phyloP scores from a whole-genome alignment of 441 rosid species.

The Populus hybrid region DNA sequence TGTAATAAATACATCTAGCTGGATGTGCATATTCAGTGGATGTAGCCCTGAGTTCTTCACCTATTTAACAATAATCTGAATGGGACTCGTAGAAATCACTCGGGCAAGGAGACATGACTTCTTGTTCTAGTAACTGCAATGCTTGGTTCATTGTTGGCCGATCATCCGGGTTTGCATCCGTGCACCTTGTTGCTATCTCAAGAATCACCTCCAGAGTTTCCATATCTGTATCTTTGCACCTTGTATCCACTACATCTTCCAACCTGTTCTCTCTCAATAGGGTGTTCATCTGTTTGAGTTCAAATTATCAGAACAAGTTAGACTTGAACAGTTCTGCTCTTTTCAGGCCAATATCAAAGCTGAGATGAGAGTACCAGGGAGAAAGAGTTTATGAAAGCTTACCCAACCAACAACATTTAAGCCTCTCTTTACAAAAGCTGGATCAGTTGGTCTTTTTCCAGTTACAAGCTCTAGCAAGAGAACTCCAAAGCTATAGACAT shows the following conservation, averaged over 20 bases:
- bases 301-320: not conserved
- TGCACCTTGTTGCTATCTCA: constrained; percentile 79
- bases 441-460: constrained; percentile 90
- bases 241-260: constrained; percentile 70
- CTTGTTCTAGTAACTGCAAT: constrained; percentile 84
- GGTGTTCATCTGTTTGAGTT: constrained; percentile 67
- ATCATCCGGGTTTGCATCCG: constrained; percentile 71
- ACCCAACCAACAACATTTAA: constrained; percentile 98
- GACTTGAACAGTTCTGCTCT: not conserved
- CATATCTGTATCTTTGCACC: constrained; percentile 53
- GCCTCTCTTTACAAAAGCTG: constrained; percentile 68
- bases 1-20: constrained; percentile 15
- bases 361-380: not conserved
- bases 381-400: constrained; percentile 18
- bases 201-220: constrained; percentile 79
- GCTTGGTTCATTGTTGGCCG: constrained; percentile 88
- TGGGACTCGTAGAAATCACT: constrained; percentile 84
- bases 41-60: not conserved
- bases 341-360: not conserved
- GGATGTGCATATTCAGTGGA: constrained; percentile 10
- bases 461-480: constrained; percentile 87
- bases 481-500: constrained; percentile 97
- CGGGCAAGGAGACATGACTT: constrained; percentile 84
- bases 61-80: constrained; percentile 59
- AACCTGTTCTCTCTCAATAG: constrained; percentile 62